Evolutionary conservation across 108 stramenopile genomes (phyloP).

Genomic region (Mediolabrus comicus): DNA sequence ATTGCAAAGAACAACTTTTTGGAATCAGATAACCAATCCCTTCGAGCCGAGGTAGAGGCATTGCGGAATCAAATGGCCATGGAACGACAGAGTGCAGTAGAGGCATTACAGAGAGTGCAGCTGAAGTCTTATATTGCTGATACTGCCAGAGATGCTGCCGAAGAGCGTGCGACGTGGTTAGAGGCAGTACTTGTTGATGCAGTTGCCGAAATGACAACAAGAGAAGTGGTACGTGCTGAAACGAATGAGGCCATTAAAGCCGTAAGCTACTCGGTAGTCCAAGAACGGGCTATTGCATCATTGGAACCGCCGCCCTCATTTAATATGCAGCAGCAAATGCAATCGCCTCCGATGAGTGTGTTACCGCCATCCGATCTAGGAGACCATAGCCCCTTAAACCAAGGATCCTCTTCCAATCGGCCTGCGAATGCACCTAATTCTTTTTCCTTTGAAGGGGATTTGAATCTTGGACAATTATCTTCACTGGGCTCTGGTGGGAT

Average conservation of each 20-base stretch:
- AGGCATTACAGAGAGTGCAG: slow-evolving; percentile 39
- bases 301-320: not conserved
- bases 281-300: not conserved
- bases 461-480: not conserved
- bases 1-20: slow-evolving; percentile 3
- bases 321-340: not conserved
- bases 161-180: slow-evolving; percentile 25
- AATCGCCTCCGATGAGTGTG: not conserved
- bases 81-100: slow-evolving; percentile 12
- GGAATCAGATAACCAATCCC: slow-evolving; percentile 6
- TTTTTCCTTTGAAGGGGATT: not conserved
- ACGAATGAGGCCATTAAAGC: not conserved
- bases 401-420: not conserved
- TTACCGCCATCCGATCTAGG: not conserved
- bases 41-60: slow-evolving; percentile 15
- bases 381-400: not conserved
- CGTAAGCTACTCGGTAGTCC: not conserved
- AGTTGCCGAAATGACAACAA: not conserved
- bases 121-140: slow-evolving; percentile 44
- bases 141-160: slow-evolving; percentile 29
- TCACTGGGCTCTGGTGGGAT: not conserved
- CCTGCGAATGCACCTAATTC: not conserved
- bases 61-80: slow-evolving; percentile 10
- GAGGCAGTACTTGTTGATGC: slow-evolving; percentile 16
- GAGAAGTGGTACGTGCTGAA: not conserved